Percentiles rank a stretch among this genome's conserved stretches.
Conservation (phyloP, 768 basidiomycete genomes). For the Sistotremastrum suecicum region DNA sequence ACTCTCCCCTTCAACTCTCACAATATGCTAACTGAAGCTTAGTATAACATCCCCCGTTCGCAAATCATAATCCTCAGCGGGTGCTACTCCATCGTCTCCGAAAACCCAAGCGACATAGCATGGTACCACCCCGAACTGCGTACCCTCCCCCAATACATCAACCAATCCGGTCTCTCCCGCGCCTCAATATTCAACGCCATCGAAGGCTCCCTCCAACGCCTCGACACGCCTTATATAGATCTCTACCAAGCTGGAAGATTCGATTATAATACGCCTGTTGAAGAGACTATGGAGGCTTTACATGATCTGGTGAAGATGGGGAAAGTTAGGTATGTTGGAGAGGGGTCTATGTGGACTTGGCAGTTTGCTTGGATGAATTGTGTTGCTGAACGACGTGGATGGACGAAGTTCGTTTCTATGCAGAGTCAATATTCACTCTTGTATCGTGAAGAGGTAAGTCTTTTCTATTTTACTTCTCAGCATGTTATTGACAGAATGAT, state of each 20-base stretch:
- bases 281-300: conserved; percentile 22
- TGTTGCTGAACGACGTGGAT: conserved; percentile 27
- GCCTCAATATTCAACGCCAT: conserved; percentile 26
- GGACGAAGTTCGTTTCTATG: conserved; percentile 43
- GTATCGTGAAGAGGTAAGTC: conserved; percentile 35
- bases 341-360: conserved; percentile 33
- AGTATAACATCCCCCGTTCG: conserved; percentile 20
- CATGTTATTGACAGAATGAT: background rate
- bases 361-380: conserved; percentile 32
- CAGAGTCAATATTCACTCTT: conserved; percentile 39
- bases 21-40: conserved; percentile 16
- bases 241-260: conserved; percentile 21
- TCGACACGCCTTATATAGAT: conserved; percentile 26
- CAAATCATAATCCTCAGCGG: conserved; percentile 20
- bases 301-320: conserved; percentile 22
- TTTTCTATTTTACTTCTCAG: background rate
- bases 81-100: conserved; percentile 10
- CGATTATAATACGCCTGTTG: conserved; percentile 10
- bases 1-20: conserved; percentile 1
- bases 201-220: conserved; percentile 18
- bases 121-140: conserved; percentile 5
- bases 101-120: conserved; percentile 4
- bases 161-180: conserved; percentile 22
- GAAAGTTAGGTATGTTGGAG: conserved; percentile 23
- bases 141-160: conserved; percentile 11